Conservation (phyloP, 2,329 filamentous ascomycete genomes). For the Lasiodiplodia gonubiensis region DNA sequence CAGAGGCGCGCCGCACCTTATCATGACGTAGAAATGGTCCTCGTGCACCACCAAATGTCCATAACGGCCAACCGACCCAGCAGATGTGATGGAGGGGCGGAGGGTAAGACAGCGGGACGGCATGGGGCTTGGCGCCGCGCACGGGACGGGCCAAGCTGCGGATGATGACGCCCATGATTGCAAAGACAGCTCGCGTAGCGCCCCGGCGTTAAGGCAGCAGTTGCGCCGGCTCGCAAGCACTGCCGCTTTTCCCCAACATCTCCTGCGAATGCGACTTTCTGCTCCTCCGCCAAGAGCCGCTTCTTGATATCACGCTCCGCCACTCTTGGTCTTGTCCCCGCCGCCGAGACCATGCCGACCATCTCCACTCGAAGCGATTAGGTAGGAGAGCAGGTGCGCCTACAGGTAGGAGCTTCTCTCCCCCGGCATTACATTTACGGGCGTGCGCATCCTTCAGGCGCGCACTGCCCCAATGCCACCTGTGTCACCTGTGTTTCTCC, state of each 20-base stretch:
- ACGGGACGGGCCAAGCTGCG: conserved; percentile 5
- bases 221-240: conserved; percentile 6
- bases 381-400: not conserved
- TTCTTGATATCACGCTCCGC: conserved; percentile 6
- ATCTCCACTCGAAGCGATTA: not conserved
- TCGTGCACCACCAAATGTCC: not conserved
- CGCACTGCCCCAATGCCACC: conserved; percentile 1
- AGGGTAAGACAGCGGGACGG: not conserved
- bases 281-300: too few species aligned
- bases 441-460: conserved; percentile 1
- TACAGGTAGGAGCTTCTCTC: not conserved
- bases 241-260: not conserved
- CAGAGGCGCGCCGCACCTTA: conserved; percentile 2
- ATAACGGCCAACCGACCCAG: not conserved
- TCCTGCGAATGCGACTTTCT: not conserved
- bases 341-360: conserved; percentile 14
- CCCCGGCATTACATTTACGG: not conserved
- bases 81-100: not conserved
- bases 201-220: not conserved
- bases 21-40: not conserved
- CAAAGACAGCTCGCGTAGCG: not conserved
- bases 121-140: conserved; percentile 18
- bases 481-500: not conserved
- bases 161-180: conserved; percentile 13
- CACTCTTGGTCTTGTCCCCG: not conserved